Percentiles rank a stretch among this genome's conserved stretches.
Evolutionary conservation across 768 basidiomycete species (phyloP).

Genomic region (Boletales sp.): DNA sequence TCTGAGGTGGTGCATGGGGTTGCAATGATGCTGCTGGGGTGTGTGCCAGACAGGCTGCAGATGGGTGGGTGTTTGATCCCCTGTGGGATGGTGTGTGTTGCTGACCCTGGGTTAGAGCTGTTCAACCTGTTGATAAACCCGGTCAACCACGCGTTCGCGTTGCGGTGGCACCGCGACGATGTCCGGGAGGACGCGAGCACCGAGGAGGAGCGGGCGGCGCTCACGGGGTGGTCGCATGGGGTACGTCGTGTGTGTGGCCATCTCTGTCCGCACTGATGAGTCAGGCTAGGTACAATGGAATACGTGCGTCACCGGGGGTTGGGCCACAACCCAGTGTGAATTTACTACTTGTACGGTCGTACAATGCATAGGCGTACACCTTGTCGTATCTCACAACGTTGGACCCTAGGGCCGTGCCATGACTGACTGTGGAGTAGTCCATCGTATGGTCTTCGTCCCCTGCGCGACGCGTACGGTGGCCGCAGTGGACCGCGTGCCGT

Average conservation of each 20-base stretch:
- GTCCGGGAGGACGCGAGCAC: constrained; percentile 52
- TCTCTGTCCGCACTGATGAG: no score
- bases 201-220: constrained; percentile 57
- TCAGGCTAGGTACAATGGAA: no score
- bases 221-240: constrained; percentile 24
- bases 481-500: neutral
- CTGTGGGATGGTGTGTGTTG: no score
- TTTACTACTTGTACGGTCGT: no score
- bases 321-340: no score
- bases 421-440: neutral
- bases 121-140: constrained; percentile 80
- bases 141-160: constrained; percentile 55
- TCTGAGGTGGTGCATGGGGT: constrained; percentile 44
- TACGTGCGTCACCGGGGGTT: no score
- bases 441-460: neutral
- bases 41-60: constrained; percentile 55
- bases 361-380: neutral
- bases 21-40: constrained; percentile 48
- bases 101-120: no score
- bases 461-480: neutral
- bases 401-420: constrained; percentile 15
- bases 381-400: constrained; percentile 11
- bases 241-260: no score
- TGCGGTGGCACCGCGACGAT: constrained; percentile 82
- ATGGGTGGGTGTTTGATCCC: constrained; percentile 50